A percentile compares a stretch with the other conserved stretches of the same genome.
Conservation (phyloP, 1,139 yeast species). For the Taphrina confusa region DNA sequence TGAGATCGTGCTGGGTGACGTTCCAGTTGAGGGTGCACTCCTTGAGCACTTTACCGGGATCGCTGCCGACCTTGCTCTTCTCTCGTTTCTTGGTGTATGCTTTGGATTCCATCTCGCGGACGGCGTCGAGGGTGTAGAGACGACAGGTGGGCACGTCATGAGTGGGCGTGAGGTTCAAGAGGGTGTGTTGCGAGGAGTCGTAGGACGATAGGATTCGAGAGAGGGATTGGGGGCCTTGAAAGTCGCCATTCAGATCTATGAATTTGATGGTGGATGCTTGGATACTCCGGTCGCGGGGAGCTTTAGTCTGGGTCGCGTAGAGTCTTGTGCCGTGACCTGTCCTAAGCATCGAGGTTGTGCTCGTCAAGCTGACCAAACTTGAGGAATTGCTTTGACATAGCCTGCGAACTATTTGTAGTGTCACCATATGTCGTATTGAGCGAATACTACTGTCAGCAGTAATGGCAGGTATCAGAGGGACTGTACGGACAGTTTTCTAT, state of each 20-base stretch:
- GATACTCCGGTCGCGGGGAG: slow-evolving; percentile 29
- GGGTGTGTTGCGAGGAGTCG: slow-evolving; percentile 22
- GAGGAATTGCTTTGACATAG: too few species aligned
- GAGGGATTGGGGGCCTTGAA: slow-evolving; percentile 16
- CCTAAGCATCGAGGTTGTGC: too few species aligned
- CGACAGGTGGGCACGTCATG: slow-evolving; percentile 32
- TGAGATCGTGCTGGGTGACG: slow-evolving; percentile 26
- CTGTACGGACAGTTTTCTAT: too few species aligned
- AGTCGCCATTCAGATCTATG: slow-evolving; percentile 18
- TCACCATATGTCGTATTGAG: too few species aligned
- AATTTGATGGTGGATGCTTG: slow-evolving; percentile 10
- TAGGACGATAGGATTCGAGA: slow-evolving; percentile 10
- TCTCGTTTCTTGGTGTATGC: slow-evolving; percentile 18
- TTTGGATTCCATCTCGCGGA: slow-evolving; percentile 16
- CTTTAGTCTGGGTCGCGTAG: slow-evolving; percentile 20
- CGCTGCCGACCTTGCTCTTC: background rate
- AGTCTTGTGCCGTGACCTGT: background rate
- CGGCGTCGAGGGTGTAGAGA: slow-evolving; percentile 14
- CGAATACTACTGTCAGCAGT: too few species aligned
- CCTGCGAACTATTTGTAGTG: too few species aligned
- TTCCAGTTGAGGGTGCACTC: slow-evolving; percentile 23
- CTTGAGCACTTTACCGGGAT: slow-evolving; percentile 13
- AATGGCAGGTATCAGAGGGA: too few species aligned
- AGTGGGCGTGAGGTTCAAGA: slow-evolving; percentile 28
- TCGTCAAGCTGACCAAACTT: too few species aligned